Evolutionary conservation across 2,329 filamentous ascomycete genomes (phyloP).

Genomic region (Lecanicillium sp.): DNA sequence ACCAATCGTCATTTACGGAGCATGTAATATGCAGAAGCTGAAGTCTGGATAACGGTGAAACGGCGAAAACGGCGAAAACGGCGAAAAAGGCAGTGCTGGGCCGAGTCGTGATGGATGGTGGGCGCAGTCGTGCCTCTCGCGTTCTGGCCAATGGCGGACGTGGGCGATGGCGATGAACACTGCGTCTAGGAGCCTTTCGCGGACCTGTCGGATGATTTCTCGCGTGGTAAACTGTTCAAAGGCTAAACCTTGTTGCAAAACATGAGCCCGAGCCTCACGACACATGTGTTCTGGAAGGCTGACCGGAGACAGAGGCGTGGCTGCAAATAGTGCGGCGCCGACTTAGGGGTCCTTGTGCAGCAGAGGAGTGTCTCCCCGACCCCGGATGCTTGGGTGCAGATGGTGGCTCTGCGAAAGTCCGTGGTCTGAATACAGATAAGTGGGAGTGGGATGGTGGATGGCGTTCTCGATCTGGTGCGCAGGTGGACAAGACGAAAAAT

Average conservation of each 20-base stretch:
- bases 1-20: no score
- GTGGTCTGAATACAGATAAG: no score
- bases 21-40: no score
- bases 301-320: neutral
- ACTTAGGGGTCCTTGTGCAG: neutral
- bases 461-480: no score
- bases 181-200: neutral
- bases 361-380: neutral
- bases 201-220: neutral
- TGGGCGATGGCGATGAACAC: neutral
- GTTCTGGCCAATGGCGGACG: conserved; percentile 5
- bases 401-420: conserved; percentile 13
- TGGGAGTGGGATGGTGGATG: no score
- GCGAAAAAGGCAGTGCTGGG: no score
- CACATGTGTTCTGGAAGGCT: neutral
- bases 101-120: no score
- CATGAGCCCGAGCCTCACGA: neutral
- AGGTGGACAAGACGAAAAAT: neutral
- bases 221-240: neutral
- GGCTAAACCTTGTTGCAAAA: neutral
- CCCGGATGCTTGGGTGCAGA: conserved; percentile 9
- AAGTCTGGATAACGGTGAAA: no score
- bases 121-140: neutral
- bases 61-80: no score
- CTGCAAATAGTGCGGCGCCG: neutral